A percentile compares a stretch with the other conserved stretches of the same genome.
Conservation (phyloP, 1,284 basidiomycete species). For the Ustilago trichophora region DNA sequence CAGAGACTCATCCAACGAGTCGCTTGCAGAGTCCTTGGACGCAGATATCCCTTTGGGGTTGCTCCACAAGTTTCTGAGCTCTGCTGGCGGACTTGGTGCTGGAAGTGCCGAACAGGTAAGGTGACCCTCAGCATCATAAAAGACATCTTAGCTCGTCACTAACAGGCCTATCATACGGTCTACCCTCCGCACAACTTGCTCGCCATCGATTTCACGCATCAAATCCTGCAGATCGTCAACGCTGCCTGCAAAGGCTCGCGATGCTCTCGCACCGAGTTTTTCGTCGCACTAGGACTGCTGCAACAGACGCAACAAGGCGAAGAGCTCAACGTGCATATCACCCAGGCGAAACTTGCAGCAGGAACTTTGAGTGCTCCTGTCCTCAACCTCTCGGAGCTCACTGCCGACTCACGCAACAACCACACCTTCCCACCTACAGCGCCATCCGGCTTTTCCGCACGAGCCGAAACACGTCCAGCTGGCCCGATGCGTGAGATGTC, state of each 20-base stretch:
- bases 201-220: too few species aligned
- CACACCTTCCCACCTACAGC: slow-evolving; percentile 41
- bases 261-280: slow-evolving; percentile 42
- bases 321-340: slow-evolving; percentile 9
- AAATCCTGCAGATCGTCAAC: slow-evolving; percentile 40
- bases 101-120: slow-evolving; percentile 20
- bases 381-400: slow-evolving; percentile 7
- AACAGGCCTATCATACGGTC: too few species aligned
- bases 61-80: slow-evolving; percentile 31
- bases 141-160: too few species aligned
- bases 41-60: slow-evolving; percentile 25
- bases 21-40: slow-evolving; percentile 6
- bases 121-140: too few species aligned
- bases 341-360: slow-evolving; percentile 7
- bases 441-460: background rate
- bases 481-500: slow-evolving; percentile 43
- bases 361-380: slow-evolving; percentile 11
- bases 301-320: slow-evolving; percentile 30
- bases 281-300: slow-evolving; percentile 23
- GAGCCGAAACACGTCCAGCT: slow-evolving; percentile 11
- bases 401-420: background rate
- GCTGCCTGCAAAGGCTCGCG: slow-evolving; percentile 29
- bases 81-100: slow-evolving; percentile 20
- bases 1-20: background rate
- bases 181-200: too few species aligned